Evolutionary conservation across 495 filamentous ascomycete species (phyloP), one percentile per base, ranked within the genome.

Genomic region (Tuber microsphaerosporum): DNA sequence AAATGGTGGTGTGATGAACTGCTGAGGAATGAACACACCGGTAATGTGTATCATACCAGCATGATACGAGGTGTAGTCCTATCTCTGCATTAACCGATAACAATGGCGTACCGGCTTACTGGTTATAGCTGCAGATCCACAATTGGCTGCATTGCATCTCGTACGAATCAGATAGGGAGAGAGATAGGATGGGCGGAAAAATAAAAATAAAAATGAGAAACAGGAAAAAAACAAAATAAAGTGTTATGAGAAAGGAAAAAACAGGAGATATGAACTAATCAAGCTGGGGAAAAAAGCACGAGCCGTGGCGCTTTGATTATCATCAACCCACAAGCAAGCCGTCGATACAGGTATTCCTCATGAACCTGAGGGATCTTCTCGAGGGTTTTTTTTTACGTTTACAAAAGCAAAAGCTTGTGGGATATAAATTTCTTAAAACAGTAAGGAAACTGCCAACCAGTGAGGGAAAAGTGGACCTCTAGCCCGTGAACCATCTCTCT

Each of bases 51-150:
- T 41, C 42, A 12, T 43, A 43, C 10, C 45, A 46, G 45, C 45
- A 46, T 46, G 45, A 46, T 46, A 46, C 12, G 16, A 46, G 45
- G 45, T 46, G 45, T 46, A 12, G 17, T 20, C 16, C 45, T 46
- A 10, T 17, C 45, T 46, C 45, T 17, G 72, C 69, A 75, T 51
- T 70, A 73, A 41, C 45, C 56, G 73, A 73, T 73, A 70, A 31
- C 77, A 76, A 69, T 34, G 73, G 12, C 26, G 56, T 65, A 76
- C 76, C 74, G 77, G 72, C 75, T 77, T 78, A 56, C 76, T 78
- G 76, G 61, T 65, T 78, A 73, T 20, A 71, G 76, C 71, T 39
- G 19, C 42, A 12, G 77, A 79, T 79, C 77, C 69, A 73, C 72
- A 72, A 69, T 31, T 31, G n/a, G 31, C 56, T 65, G 56, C 56